Percentiles rank a stretch among this genome's conserved stretches.
Conservation (phyloP, 2,329 filamentous ascomycete genomes). For the Cladobotryum mycophilum region DNA sequence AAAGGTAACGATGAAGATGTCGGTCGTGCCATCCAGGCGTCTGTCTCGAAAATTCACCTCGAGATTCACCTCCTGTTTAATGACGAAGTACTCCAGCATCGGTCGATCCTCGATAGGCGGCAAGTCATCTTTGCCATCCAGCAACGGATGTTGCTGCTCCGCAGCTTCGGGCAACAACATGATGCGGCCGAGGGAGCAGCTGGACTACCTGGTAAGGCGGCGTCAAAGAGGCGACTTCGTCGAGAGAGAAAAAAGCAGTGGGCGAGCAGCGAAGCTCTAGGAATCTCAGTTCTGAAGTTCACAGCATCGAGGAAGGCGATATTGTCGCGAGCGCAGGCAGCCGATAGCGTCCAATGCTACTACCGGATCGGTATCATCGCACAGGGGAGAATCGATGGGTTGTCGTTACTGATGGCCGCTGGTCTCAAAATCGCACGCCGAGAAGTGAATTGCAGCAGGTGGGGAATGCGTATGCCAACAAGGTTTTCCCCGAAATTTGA, state of each 20-base stretch:
- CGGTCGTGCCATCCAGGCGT: slow-evolving; percentile 69
- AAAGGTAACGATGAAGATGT: slow-evolving; percentile 68
- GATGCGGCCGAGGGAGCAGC: slow-evolving; percentile 6
- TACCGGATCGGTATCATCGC: slow-evolving; percentile 10
- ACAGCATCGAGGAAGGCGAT: slow-evolving; percentile 10
- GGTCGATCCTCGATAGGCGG: slow-evolving; percentile 29
- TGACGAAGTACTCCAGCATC: slow-evolving; percentile 46
- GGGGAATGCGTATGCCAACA: no score
- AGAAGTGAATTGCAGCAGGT: background rate
- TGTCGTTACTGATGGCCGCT: no score
- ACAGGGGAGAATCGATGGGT: slow-evolving; percentile 1
- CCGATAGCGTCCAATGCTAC: slow-evolving; percentile 5
- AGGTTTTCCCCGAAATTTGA: no score
- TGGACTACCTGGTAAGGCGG: background rate
- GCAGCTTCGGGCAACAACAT: slow-evolving; percentile 8
- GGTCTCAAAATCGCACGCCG: no score
- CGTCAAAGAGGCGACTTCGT: background rate
- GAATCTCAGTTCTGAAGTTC: slow-evolving; percentile 7
- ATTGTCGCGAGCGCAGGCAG: slow-evolving; percentile 10
- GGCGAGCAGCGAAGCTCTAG: slow-evolving; percentile 7
- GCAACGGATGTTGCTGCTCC: slow-evolving; percentile 20
- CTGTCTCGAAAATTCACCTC: slow-evolving; percentile 80
- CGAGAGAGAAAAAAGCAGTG: background rate
- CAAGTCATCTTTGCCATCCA: slow-evolving; percentile 26
- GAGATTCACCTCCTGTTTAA: slow-evolving; percentile 81